phyloP scores from a whole-genome alignment of 192 early-diverging fungal species.

The Coemansia brasiliensis region DNA sequence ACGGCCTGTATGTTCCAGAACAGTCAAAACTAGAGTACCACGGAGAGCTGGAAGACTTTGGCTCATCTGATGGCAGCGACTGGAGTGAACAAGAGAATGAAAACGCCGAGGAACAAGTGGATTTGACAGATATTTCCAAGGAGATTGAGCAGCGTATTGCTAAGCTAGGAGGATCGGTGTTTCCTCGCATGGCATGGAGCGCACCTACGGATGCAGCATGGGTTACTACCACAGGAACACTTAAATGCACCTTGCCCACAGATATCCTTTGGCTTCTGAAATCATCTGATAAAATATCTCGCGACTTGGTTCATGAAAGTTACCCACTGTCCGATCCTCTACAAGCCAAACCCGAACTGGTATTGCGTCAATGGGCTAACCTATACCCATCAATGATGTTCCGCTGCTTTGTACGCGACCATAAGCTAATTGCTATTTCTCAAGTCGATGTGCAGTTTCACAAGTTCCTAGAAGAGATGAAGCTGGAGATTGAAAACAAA shows the following conservation, averaged over 20 bases:
- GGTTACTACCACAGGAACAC: constrained; percentile 77
- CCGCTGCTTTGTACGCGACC: constrained; percentile 84
- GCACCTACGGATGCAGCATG: constrained; percentile 92
- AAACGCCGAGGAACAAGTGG: not conserved
- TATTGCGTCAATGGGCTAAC: constrained; percentile 89
- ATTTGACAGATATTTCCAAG: constrained; percentile 17
- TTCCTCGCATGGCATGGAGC: constrained; percentile 96
- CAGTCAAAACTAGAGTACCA: constrained; percentile 39
- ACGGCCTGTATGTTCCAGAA: constrained; percentile 81
- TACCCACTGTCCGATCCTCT: constrained; percentile 54
- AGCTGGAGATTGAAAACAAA: constrained; percentile 57
- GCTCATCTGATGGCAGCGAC: constrained; percentile 31
- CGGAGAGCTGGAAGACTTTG: constrained; percentile 28
- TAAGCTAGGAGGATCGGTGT: constrained; percentile 75
- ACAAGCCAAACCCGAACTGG: constrained; percentile 62
- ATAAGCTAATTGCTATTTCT: constrained; percentile 72
- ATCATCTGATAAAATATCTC: constrained; percentile 84
- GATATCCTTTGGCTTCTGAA: constrained; percentile 92
- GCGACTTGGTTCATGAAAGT: constrained; percentile 78
- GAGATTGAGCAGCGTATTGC: constrained; percentile 67
- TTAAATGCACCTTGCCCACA: constrained; percentile 71
- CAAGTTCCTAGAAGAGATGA: constrained; percentile 66
- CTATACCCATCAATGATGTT: constrained; percentile 92
- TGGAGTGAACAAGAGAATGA: constrained; percentile 42
- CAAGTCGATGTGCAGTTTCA: constrained; percentile 90